phyloP scores from a whole-genome alignment of 108 stramenopile genomes.

The Fistulifera solaris region DNA sequence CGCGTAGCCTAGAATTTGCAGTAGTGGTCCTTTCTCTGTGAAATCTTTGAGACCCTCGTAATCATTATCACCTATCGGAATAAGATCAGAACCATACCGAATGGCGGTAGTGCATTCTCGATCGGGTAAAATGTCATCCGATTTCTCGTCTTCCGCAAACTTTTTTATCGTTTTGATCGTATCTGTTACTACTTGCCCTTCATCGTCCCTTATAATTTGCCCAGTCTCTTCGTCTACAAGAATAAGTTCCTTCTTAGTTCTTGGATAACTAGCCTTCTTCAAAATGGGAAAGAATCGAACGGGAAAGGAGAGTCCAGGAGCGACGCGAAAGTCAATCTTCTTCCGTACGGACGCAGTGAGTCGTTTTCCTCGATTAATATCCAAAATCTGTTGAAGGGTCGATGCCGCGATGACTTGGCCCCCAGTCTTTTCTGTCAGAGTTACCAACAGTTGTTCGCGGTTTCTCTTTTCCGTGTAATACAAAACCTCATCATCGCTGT shows the following conservation, averaged over 20 bases:
- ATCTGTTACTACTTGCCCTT: slow-evolving; percentile 37
- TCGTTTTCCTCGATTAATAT: slow-evolving; percentile 15
- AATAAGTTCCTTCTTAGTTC: slow-evolving; percentile 10
- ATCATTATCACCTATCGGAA: slow-evolving; percentile 64
- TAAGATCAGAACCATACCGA: slow-evolving; percentile 60
- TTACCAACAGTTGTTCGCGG: slow-evolving; percentile 57
- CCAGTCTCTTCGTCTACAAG: slow-evolving; percentile 29
- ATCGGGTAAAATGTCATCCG: slow-evolving; percentile 15
- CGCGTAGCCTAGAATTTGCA: slow-evolving; percentile 69
- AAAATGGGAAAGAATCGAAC: slow-evolving; percentile 29
- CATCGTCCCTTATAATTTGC: slow-evolving; percentile 19
- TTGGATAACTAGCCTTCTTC: not conserved
- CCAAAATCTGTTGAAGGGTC: slow-evolving; percentile 43
- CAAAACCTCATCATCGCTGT: slow-evolving; percentile 9
- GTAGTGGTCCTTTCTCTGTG: slow-evolving; percentile 23
- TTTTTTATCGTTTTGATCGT: slow-evolving; percentile 19
- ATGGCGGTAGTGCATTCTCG: slow-evolving; percentile 36
- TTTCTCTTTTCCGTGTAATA: slow-evolving; percentile 34
- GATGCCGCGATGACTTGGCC: slow-evolving; percentile 57
- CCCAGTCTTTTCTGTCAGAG: slow-evolving; percentile 58
- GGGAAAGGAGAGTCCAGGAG: slow-evolving; percentile 43
- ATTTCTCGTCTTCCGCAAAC: slow-evolving; percentile 39
- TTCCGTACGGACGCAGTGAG: slow-evolving; percentile 24
- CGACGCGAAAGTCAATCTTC: slow-evolving; percentile 55
- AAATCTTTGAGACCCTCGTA: slow-evolving; percentile 43